phyloP scores from a whole-genome alignment of 495 filamentous ascomycete genomes.

The Pyrenopolyporus hunteri region DNA sequence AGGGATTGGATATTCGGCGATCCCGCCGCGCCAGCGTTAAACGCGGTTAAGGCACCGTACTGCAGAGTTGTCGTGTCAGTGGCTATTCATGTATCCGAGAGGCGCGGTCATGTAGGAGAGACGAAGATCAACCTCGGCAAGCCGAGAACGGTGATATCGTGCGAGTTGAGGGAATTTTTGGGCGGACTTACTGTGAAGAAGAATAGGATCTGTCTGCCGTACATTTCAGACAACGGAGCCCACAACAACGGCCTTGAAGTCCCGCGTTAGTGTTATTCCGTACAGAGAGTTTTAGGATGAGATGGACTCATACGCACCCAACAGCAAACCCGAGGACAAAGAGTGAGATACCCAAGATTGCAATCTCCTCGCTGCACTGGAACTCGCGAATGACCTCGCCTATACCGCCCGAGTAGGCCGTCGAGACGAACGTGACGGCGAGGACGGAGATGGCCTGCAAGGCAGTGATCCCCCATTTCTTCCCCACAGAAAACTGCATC shows the following conservation, averaged over 20 bases:
- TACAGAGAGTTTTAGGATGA: conserved; percentile 48
- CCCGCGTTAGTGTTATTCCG: not conserved
- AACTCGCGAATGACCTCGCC: conserved; percentile 65
- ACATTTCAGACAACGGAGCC: conserved; percentile 63
- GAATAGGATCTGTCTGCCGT: conserved; percentile 75
- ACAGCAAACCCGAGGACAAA: conserved; percentile 78
- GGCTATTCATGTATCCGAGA: not conserved
- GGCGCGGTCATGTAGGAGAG: not conserved
- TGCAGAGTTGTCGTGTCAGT: not conserved
- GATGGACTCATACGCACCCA: conserved; percentile 58
- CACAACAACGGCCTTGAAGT: conserved; percentile 23
- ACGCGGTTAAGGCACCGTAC: conserved; percentile 63
- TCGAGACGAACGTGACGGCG: conserved; percentile 77
- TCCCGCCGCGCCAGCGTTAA: conserved; percentile 69
- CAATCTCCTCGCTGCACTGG: conserved; percentile 63
- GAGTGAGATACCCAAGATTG: conserved; percentile 71
- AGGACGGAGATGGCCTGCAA: conserved; percentile 71
- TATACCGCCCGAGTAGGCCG: conserved; percentile 76
- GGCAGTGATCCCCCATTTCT: conserved; percentile 75
- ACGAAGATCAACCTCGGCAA: too few species aligned
- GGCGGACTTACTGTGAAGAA: conserved; percentile 58
- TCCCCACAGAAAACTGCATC: conserved; percentile 62
- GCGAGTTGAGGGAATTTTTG: too few species aligned
- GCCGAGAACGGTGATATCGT: too few species aligned
- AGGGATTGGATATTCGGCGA: conserved; percentile 68